Evolutionary conservation across 2,329 filamentous ascomycete genomes (phyloP).

Genomic region (Sordariomycetes sp.): DNA sequence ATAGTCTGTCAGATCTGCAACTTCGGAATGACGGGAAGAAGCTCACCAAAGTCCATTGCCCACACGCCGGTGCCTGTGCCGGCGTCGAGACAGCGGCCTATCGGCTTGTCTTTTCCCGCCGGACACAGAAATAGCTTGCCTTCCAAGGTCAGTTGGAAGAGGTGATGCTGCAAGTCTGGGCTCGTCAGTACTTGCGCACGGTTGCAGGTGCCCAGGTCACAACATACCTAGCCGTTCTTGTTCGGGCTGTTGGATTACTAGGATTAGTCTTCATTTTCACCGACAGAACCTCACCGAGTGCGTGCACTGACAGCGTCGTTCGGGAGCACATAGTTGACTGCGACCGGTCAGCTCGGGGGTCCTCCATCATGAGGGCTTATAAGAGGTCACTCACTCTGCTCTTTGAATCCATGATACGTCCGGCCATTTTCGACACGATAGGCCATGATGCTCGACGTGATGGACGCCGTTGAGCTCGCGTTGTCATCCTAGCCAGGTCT

Average conservation of each 20-base stretch:
- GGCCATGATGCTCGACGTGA: conserved; percentile 23
- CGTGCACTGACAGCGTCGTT: background rate
- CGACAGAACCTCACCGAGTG: no score
- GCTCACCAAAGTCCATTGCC: conserved; percentile 11
- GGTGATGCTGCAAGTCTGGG: conserved; percentile 23
- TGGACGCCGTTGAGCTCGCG: conserved; percentile 18
- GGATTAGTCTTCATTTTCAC: background rate
- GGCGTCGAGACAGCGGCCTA: conserved; percentile 17
- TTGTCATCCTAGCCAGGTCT: no score
- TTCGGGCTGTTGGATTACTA: background rate
- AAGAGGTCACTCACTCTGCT: conserved; percentile 3
- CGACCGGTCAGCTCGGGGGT: background rate
- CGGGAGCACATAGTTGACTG: conserved; percentile 12
- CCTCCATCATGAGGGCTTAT: background rate
- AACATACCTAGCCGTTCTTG: background rate
- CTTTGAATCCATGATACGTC: conserved; percentile 25
- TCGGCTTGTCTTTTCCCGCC: conserved; percentile 8
- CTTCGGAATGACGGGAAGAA: conserved; percentile 14
- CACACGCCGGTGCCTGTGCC: conserved; percentile 21
- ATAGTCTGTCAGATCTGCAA: conserved; percentile 5
- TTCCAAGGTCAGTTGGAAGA: conserved; percentile 21
- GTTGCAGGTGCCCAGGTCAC: background rate
- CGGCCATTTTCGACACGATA: conserved; percentile 27
- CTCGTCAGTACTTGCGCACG: background rate
- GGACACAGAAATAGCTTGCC: conserved; percentile 19